These are phyloP conservation scores for Volvox africanus DNA, from an alignment of 139 green algal species.

Conservation along the genomic window DNA sequence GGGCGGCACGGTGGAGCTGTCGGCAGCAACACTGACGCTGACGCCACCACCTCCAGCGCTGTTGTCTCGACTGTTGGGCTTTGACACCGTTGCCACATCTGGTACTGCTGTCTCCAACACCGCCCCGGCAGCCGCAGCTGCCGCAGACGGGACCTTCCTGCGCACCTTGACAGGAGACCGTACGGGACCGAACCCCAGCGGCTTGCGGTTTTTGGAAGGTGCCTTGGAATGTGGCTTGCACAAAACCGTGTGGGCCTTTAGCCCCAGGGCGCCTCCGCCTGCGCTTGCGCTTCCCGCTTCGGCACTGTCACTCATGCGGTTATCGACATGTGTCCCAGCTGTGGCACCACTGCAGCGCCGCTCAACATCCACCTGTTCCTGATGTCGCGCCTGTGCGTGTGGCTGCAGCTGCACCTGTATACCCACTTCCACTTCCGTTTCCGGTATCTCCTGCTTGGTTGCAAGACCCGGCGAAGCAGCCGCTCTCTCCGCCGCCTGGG, in stretches of 20 bases:
- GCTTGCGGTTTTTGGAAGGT: not conserved
- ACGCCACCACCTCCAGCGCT: not conserved
- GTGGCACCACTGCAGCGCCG: not conserved
- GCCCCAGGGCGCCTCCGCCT: not conserved
- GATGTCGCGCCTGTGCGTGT: too few relatives aligned
- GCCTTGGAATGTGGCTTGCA: not conserved
- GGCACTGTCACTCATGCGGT: too few relatives aligned
- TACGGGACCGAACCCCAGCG: not conserved
- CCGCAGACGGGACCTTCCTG: not conserved
- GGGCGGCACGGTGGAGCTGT: not conserved
- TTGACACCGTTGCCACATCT: not conserved
- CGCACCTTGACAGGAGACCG: slow-evolving; percentile 21
- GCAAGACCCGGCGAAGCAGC: too few relatives aligned
- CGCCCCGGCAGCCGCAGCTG: not conserved
- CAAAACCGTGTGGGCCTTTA: not conserved
- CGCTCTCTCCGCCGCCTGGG: not conserved
- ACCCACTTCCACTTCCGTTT: not conserved
- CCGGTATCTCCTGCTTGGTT: not conserved
- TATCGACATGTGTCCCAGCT: not conserved
- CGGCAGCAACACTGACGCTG: not conserved
- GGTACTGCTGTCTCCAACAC: not conserved
- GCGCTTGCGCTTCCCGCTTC: not conserved
- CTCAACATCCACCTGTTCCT: not conserved
- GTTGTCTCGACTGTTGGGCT: not conserved
- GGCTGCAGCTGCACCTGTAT: too few relatives aligned